Base-by-base conservation (phyloP, 2,329 filamentous ascomycete species). In the Penicillium sp. region DNA sequence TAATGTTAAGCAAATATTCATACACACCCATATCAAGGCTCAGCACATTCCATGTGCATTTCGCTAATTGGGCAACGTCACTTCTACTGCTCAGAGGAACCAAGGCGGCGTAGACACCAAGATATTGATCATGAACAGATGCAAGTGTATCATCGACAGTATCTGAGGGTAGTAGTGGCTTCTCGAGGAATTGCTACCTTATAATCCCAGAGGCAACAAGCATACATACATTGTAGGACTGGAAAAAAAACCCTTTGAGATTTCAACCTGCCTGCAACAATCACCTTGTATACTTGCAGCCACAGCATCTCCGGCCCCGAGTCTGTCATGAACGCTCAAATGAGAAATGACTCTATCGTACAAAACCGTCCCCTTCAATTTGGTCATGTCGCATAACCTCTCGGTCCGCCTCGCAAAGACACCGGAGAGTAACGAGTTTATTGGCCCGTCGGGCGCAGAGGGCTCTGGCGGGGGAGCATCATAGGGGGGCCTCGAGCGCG, bases 401-500 rank as follows among this genome's bases (percentile, higher is more conserved):
- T 60, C 57, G 59, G 55, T 53, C 33, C 58, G 60, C 50, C 56
- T 40, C 22, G 5, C 44, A 47, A 24, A 57, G 51, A 50, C 56
- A 50, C 24, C 41, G 46, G 52, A 40, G 33, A 49, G 58, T 13
- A 19, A 27, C 31, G 36, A 50, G 22, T 60, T 66, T 70, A 74
- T 66, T 75, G 70, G 66, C 73, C 70, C 64, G 65, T 64, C 13
- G 66, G 60, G 50, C 66, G 71, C 56, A 73, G 63, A 43, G 72
- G 70, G 58, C 71, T 74, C 61, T 80, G 75, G 62, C 79, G 74
- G 36, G 82, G 82, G 69, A 86, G 77, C 64, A 96, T 86, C 70
- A 94, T 87, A 24, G 93, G 91, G 63, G 86, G 85, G 69, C 89
- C 83, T 67, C 89, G 87, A 52, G 90, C 87, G 74, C 86, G 86